Percentiles rank a stretch among this genome's conserved stretches.
phyloP scores from a whole-genome alignment of 805 yeast species.

The Saccharomyces jurei region DNA sequence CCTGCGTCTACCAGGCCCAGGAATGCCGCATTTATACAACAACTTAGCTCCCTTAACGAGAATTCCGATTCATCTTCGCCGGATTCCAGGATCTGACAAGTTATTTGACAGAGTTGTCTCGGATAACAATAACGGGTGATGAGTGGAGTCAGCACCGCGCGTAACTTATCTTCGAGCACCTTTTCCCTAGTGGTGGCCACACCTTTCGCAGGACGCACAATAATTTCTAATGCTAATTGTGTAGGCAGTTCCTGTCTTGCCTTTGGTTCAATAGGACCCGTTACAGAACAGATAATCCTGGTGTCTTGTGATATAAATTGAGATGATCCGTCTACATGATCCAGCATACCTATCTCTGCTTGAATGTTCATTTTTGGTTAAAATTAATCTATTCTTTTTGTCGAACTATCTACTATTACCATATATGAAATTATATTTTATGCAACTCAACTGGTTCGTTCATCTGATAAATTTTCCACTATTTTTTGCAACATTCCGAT shows the following conservation, averaged over 20 bases:
- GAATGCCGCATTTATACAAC: constrained; percentile 63
- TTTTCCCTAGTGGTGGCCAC: constrained; percentile 69
- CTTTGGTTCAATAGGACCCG: constrained; percentile 87
- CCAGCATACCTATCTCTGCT: constrained; percentile 30
- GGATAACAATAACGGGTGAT: constrained; percentile 64
- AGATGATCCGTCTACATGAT: constrained; percentile 77
- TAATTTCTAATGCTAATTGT: constrained; percentile 65
- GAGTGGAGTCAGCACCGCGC: constrained; percentile 50
- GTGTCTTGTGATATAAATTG: constrained; percentile 43
- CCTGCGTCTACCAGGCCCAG: constrained; percentile 78
- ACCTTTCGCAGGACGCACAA: constrained; percentile 72
- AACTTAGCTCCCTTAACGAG: constrained; percentile 48
- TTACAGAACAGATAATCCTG: constrained; percentile 63
- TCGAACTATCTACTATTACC: neutral
- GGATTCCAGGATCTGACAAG: constrained; percentile 53
- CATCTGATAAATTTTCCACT: neutral
- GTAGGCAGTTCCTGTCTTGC: constrained; percentile 79
- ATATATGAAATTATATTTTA: neutral
- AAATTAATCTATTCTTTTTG: neutral
- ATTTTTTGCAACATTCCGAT: neutral
- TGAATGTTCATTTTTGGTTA: constrained; percentile 4
- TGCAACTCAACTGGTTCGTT: neutral
- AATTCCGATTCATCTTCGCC: constrained; percentile 24
- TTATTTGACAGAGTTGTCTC: constrained; percentile 65
- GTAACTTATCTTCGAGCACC: constrained; percentile 61